Base-by-base conservation (phyloP, 2,329 filamentous ascomycete species). In the Apiospora sp. region DNA sequence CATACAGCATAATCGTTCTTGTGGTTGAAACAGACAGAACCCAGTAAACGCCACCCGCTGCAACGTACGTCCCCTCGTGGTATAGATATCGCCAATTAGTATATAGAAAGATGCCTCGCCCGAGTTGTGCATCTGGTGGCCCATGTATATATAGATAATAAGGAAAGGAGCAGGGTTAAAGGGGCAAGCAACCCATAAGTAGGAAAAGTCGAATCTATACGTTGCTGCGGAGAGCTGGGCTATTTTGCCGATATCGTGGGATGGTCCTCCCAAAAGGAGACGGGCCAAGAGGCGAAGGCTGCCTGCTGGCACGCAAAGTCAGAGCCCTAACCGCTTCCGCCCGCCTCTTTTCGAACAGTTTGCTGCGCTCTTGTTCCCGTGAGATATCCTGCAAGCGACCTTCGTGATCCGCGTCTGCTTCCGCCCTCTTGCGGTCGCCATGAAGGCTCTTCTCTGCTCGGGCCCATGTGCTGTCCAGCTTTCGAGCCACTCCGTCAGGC, bases 391-490 rank as follows among this genome's bases (percentile, higher is more conserved):
- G 77, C 75, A 80, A 77, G 30, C 89, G 84, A 72, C 83, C 80
- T 8, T 82, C 78, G 24, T 84, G 79, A 54, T 91, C 88, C 13
- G 80, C 78, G 61, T 83, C 81, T 43, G 86, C 88, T 67, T 86
- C 84, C 16, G 81, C 79, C 70, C 85, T 80, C 72, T 81, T 83
- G 44, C 80, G 81, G 71, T 84, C 82, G 22, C 84, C 82, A n/a
- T 81, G 80, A 37, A 88, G 81, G 44, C 83, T 85, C 70, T 78
- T 84, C 76, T 89, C 84, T 3, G 85, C 83, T 67, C 79, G 83
- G 34, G 81, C 79, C 78, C 86, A 89, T 4, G 86, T 83, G 34
- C 82, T 80, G 76, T 91, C 88, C 5, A 91, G 83, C 71, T 81
- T 84, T 44, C 81, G 80, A 3, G 87, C 87, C 3, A 84, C 74